Conservation (phyloP, 1,284 basidiomycete genomes). For the Phylloporus gajari region DNA sequence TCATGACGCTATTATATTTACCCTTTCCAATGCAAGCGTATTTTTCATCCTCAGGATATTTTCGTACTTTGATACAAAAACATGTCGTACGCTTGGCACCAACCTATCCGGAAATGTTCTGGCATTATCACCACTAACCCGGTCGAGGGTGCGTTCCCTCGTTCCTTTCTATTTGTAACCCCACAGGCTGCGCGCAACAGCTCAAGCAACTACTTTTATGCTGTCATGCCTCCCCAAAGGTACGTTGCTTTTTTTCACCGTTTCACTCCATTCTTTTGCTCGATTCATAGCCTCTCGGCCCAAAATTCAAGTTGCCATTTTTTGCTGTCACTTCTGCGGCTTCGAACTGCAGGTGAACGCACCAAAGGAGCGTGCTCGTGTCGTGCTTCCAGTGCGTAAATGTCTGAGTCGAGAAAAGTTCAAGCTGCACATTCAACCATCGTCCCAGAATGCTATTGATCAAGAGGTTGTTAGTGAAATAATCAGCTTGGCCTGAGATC, state of each 20-base stretch:
- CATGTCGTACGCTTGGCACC: slow-evolving; percentile 59
- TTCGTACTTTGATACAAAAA: background rate
- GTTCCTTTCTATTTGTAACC: background rate
- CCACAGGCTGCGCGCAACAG: background rate
- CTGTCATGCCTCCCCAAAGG: slow-evolving; percentile 83
- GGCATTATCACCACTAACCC: slow-evolving; percentile 93
- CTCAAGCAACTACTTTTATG: slow-evolving; percentile 90
- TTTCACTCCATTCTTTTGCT: slow-evolving; percentile 11
- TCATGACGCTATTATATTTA: too few relatives aligned
- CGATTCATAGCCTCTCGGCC: background rate
- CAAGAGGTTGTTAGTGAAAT: slow-evolving; percentile 1
- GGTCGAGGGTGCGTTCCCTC: slow-evolving; percentile 74
- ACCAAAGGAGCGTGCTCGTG: slow-evolving; percentile 62
- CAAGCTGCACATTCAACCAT: slow-evolving; percentile 22
- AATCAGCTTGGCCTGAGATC: background rate
- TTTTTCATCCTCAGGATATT: slow-evolving; percentile 74
- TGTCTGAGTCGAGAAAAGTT: slow-evolving; percentile 73
- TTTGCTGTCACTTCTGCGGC: slow-evolving; percentile 82
- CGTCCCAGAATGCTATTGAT: slow-evolving; percentile 20
- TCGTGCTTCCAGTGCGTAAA: slow-evolving; percentile 71
- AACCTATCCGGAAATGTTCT: slow-evolving; percentile 80
- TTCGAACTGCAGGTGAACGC: slow-evolving; percentile 71
- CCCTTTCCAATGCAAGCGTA: too few relatives aligned
- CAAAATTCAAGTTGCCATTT: slow-evolving; percentile 75
- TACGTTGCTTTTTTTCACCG: slow-evolving; percentile 47